Evolutionary conservation across 2,329 filamentous ascomycete genomes (phyloP).

Genomic region (Rugonectria rugulosa): DNA sequence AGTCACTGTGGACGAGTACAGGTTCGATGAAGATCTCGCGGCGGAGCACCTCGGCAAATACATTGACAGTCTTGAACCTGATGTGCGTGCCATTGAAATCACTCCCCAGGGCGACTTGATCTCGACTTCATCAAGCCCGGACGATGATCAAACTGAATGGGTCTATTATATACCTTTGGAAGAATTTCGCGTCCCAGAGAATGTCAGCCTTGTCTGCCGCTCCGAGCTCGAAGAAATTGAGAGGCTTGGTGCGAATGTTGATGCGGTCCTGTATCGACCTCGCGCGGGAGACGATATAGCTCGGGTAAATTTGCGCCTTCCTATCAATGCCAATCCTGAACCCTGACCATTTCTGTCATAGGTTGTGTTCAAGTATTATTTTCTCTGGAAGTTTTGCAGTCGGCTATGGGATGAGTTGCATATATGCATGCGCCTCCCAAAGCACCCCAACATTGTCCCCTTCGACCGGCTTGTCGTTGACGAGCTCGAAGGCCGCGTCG

Average conservation of each 20-base stretch:
- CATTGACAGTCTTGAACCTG: not conserved
- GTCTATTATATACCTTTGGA: no score
- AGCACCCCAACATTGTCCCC: slow-evolving; percentile 44
- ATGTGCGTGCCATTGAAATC: not conserved
- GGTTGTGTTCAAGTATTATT: slow-evolving; percentile 46
- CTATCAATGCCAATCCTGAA: not conserved
- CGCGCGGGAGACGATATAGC: slow-evolving; percentile 8
- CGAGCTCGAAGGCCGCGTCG: slow-evolving; percentile 38
- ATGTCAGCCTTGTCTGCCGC: no score
- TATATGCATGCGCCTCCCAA: slow-evolving; percentile 43
- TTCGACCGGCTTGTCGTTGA: slow-evolving; percentile 46
- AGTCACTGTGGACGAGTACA: not conserved
- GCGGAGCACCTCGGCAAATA: not conserved
- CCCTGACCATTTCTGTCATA: slow-evolving; percentile 1
- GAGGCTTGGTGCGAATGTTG: slow-evolving; percentile 36
- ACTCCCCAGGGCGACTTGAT: not conserved
- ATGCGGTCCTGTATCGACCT: slow-evolving; percentile 37
- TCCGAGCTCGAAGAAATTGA: slow-evolving; percentile 39
- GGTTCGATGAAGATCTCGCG: not conserved
- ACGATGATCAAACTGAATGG: no score
- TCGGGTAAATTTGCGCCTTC: slow-evolving; percentile 15
- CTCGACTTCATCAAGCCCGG: no score
- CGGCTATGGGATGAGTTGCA: slow-evolving; percentile 45
- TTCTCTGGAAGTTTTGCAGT: slow-evolving; percentile 28
- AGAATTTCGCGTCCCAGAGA: no score